These are phyloP conservation scores for Cercospora sojina DNA, from an alignment of 2,329 filamentous ascomycete genomes.

Conservation along the genomic window DNA sequence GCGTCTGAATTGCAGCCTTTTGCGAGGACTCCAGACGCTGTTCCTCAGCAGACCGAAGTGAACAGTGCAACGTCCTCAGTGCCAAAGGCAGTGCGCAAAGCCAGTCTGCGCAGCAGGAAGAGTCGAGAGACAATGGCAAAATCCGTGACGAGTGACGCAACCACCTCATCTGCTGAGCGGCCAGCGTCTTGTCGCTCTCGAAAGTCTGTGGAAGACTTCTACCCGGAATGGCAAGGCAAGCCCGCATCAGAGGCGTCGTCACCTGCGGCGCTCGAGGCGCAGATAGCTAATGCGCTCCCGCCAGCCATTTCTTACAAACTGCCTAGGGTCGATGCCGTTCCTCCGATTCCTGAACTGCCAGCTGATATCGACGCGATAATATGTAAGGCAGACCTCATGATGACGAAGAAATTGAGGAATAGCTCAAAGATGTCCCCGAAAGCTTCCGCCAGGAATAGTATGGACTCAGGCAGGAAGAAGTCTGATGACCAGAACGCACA, in stretches of 20 bases:
- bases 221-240: constrained; percentile 34
- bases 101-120: constrained; percentile 6
- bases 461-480: constrained; percentile 21
- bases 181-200: constrained; percentile 13
- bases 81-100: constrained; percentile 6
- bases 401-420: constrained; percentile 30
- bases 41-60: constrained; percentile 42
- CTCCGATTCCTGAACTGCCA: constrained; percentile 36
- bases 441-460: constrained; percentile 27
- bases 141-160: constrained; percentile 34
- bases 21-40: constrained; percentile 43
- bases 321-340: constrained; percentile 12
- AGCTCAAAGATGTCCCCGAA: constrained; percentile 25
- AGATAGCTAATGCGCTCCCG: constrained; percentile 7
- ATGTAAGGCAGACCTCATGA: constrained; percentile 30
- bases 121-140: background rate
- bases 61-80: background rate
- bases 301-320: constrained; percentile 1
- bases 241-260: constrained; percentile 20
- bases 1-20: constrained; percentile 43
- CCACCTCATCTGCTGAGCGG: background rate
- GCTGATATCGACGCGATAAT: constrained; percentile 33
- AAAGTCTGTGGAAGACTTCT: constrained; percentile 31
- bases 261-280: constrained; percentile 13
- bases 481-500: background rate